These are phyloP conservation scores for Solanum rostratum DNA, from an alignment of 257 asterid genomes.

Conservation along the genomic window DNA sequence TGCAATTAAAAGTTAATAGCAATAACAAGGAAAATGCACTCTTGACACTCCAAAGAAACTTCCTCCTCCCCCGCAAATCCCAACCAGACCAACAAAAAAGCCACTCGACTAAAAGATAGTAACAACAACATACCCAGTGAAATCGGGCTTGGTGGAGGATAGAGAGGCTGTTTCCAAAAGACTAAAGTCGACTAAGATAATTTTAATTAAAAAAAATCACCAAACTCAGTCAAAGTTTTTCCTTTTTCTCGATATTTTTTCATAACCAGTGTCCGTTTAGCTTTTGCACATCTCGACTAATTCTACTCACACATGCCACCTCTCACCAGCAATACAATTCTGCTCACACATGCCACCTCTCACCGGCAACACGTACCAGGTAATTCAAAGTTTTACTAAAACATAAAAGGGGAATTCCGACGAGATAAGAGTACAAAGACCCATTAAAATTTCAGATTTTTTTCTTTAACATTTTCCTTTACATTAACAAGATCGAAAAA, in stretches of 20 bases:
- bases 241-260: not conserved
- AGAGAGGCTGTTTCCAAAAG: not conserved
- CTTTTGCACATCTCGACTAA: not conserved
- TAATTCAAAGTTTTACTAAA: not conserved
- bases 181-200: not conserved
- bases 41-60: not conserved
- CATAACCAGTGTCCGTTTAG: not conserved
- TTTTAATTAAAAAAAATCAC: not conserved
- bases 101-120: not conserved
- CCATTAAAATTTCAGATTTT: not conserved
- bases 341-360: rapidly evolving
- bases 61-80: not conserved
- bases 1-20: not conserved
- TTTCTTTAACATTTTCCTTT: not conserved
- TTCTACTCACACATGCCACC: rapidly evolving
- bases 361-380: not conserved
- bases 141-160: not conserved
- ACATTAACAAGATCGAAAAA: not conserved
- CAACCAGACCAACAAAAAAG: not conserved
- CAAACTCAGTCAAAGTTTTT: not conserved
- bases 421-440: not conserved
- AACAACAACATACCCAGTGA: not conserved
- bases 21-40: not conserved
- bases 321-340: not conserved
- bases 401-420: not conserved